A percentile compares a stretch with the other conserved stretches of the same genome.
These are phyloP conservation scores for Primulina huaijiensis DNA, from an alignment of 257 asterid genomes.

Conservation along the genomic window DNA sequence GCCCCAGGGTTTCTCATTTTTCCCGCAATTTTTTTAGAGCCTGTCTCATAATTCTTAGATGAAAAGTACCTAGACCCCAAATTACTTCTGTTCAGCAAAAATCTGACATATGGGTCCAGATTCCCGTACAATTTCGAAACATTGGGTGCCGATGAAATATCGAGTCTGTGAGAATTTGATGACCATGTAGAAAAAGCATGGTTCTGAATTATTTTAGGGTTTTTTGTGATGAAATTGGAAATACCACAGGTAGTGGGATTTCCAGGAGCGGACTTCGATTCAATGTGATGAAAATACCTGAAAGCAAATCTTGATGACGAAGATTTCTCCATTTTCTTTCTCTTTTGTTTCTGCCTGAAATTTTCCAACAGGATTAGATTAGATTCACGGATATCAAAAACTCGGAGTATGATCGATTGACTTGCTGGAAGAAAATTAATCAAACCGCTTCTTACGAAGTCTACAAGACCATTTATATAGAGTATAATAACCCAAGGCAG, in stretches of 20 bases:
- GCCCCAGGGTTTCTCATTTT: constrained; percentile 39
- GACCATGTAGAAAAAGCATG: constrained; percentile 43
- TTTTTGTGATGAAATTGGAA: constrained; percentile 44
- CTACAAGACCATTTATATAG: no score
- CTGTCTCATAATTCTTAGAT: constrained; percentile 34
- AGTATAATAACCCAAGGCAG: no score
- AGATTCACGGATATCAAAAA: constrained; percentile 39
- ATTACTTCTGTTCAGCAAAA: constrained; percentile 26
- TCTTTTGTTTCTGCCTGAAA: not conserved
- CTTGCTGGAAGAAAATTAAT: constrained; percentile 33
- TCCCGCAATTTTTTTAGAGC: constrained; percentile 39
- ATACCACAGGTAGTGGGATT: constrained; percentile 30
- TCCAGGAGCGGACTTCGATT: constrained; percentile 44
- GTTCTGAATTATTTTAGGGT: constrained; percentile 35
- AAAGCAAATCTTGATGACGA: constrained; percentile 53
- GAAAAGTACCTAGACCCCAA: constrained; percentile 59
- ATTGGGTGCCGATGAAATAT: constrained; percentile 41
- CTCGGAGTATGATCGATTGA: constrained; percentile 34
- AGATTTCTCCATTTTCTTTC: constrained; percentile 53
- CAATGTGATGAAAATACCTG: constrained; percentile 42
- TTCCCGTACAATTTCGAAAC: constrained; percentile 31
- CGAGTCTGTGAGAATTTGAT: constrained; percentile 34
- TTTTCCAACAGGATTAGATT: constrained; percentile 16
- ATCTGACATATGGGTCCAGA: constrained; percentile 32
- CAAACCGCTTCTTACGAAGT: not conserved